Evolutionary conservation across 1,139 yeast species (phyloP).

Genomic region (Chernovozyma aurita): DNA sequence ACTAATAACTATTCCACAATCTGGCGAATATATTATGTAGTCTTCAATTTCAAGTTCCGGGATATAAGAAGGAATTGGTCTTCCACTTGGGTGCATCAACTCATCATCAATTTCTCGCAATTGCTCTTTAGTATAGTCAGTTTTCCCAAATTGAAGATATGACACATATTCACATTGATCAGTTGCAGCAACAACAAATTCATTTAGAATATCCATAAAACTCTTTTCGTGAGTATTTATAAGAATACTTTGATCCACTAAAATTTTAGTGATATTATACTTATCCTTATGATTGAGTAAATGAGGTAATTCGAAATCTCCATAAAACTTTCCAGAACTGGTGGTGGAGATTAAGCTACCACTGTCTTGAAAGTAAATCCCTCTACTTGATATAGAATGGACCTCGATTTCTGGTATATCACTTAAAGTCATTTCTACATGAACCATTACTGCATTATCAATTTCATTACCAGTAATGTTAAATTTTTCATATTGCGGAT

Average conservation of each 20-base stretch:
- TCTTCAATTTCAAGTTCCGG: slow-evolving; percentile 54
- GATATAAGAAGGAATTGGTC: slow-evolving; percentile 53
- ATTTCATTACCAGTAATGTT: slow-evolving; percentile 11
- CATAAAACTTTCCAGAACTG: slow-evolving; percentile 69
- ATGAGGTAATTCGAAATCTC: slow-evolving; percentile 58
- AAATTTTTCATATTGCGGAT: slow-evolving; percentile 14
- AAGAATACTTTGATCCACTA: slow-evolving; percentile 31
- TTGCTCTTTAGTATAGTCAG: slow-evolving; percentile 49
- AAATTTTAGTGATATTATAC: slow-evolving; percentile 41
- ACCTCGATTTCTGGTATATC: slow-evolving; percentile 40
- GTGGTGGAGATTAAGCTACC: slow-evolving; percentile 68
- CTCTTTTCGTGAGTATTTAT: not conserved
- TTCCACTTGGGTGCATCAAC: slow-evolving; percentile 63
- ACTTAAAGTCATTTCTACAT: slow-evolving; percentile 21
- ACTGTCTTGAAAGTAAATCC: slow-evolving; percentile 65
- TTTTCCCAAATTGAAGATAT: slow-evolving; percentile 64
- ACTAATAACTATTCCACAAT: slow-evolving; percentile 62
- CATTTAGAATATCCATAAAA: slow-evolving; percentile 34
- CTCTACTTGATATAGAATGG: slow-evolving; percentile 49
- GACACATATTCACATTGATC: slow-evolving; percentile 69
- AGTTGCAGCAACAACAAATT: slow-evolving; percentile 29
- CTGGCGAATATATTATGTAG: slow-evolving; percentile 78
- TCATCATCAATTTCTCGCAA: slow-evolving; percentile 67
- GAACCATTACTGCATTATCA: slow-evolving; percentile 30
- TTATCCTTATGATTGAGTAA: slow-evolving; percentile 40